Base-by-base conservation (phyloP, 257 asterid genomes). In the Solanum corneliomulleri region DNA sequence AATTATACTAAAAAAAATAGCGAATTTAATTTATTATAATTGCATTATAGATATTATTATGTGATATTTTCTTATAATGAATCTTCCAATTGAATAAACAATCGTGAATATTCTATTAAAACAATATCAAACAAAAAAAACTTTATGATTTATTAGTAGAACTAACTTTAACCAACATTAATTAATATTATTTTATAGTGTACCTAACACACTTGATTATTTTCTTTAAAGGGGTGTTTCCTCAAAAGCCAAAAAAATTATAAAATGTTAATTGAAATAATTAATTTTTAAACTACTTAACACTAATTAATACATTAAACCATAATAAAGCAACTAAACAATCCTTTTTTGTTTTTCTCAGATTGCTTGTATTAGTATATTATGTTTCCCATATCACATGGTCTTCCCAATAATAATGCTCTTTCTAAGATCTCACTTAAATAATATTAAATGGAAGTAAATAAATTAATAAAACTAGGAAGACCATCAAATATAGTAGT, bases 161-260 rank as follows among this genome's bases (percentile, higher is more conserved):
- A 87, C 88, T 41, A 47, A 37, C 25, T 27, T 70, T 29, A 90
- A 87, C 86, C 33, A 86, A 78, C 84, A 85, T 49, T 87, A 85
- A 85, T 49, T 87, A 85, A 85, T 85, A 35, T 90, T 86, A 35
- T 89, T 27, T 27, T 85, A 86, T 45, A 90, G 87, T 91, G 88
- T 81, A 94, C 93, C 94, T 86, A 92, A 90, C 86, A 23, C 87
- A 88, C 47, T 69, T 84, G 68, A 87, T 90, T 89, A 49, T 44
- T 45, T 76, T 11, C 88, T 27, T 70, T 33, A 81, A 12, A 16
- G 35, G 33, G 41, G 60, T 44, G 33, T 88, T 87, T 41, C 35
- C 35, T 58, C 69, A 2, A 62, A 4, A 29, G 69, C 3, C 23
- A 20, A n/a, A 37, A 41, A 1, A 85, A 27, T 27, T 27, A 72